Base-by-base conservation (phyloP, 2,329 filamentous ascomycete genomes). In the Penicillium sp. region DNA sequence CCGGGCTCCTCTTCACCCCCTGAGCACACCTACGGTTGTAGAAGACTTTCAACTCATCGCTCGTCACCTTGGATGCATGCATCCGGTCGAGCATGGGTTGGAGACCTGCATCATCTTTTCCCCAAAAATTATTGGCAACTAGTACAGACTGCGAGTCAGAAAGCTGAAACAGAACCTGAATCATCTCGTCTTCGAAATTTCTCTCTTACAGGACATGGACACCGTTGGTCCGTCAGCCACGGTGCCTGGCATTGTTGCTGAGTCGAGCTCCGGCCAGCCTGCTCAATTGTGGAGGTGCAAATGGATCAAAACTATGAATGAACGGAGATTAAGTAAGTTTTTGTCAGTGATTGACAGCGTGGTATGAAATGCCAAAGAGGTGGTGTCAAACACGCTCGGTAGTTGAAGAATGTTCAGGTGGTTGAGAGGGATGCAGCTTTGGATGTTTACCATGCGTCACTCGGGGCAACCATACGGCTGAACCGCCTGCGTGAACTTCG, bases 81-180 rank as follows among this genome's bases (percentile, higher is more conserved):
- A 98, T 95, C 64, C 93, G 91, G 68, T 91, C 88, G 28, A 98
- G 79, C 64, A 98, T 81, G 49, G 93, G 94, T 39, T 79, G 79
- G 64, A 98, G 90, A 66, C 93, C 94, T 44, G 91, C 93, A 77
- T 98, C 93, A 69, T 97, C 91, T 77, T 95, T 97, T 55, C 93
- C 93, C 93, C 93, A 98, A 72, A 98, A 98, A 69, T 98, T 98
- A 75, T 98, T 98, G 63, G 93, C 91, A 75, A 98, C 69, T 90
- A 52, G 42, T 18, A 5, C 8, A 24, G 11, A 27, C 36, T 57
- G 29, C 36, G 37, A 6, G 26, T 38, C 5, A 24, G 24, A 25
- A 26, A 34, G 9, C 12, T 32, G 8, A 32, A 8, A 11, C 11
- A 3, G 3, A 4, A 32, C 4, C 3, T 3, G 11, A 32, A 32